Evolutionary conservation across 192 early-diverging fungal species (phyloP).

Genomic region (Backusella australiensis): DNA sequence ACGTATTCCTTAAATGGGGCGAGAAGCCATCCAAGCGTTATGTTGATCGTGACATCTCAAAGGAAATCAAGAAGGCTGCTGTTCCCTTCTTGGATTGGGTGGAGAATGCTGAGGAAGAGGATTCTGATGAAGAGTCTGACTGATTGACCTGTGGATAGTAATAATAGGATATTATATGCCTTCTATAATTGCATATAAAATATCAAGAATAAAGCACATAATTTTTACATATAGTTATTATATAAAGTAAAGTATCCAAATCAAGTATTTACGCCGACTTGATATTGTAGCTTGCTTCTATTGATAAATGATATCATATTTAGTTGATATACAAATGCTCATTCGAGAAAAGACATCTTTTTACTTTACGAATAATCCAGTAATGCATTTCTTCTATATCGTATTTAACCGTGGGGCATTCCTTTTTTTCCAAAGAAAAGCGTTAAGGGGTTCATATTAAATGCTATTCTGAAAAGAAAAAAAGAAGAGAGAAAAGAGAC

Average conservation of each 20-base stretch:
- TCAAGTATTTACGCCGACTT: background rate
- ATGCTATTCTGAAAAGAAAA: background rate
- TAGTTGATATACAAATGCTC: background rate
- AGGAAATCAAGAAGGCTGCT: conserved; percentile 82
- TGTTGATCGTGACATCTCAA: conserved; percentile 77
- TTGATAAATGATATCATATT: background rate
- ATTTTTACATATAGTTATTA: too few relatives aligned
- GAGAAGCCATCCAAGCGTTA: conserved; percentile 75
- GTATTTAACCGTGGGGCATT: background rate
- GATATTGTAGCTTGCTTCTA: background rate
- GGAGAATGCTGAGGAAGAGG: conserved; percentile 82
- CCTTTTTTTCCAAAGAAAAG: background rate
- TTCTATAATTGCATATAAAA: background rate
- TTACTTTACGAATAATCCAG: background rate
- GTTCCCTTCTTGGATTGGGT: conserved; percentile 92
- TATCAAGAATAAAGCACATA: background rate
- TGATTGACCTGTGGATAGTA: background rate
- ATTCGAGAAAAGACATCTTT: background rate
- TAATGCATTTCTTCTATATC: background rate
- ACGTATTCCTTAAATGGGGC: conserved; percentile 85
- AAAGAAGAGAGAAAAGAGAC: background rate
- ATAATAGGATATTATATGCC: background rate
- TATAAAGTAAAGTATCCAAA: too few relatives aligned
- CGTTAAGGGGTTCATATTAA: background rate
- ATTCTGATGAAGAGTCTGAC: conserved; percentile 51